Percentiles rank a stretch among this genome's conserved stretches.
phyloP scores from a whole-genome alignment of 345 rosid species.

The Limnanthes douglasii region DNA sequence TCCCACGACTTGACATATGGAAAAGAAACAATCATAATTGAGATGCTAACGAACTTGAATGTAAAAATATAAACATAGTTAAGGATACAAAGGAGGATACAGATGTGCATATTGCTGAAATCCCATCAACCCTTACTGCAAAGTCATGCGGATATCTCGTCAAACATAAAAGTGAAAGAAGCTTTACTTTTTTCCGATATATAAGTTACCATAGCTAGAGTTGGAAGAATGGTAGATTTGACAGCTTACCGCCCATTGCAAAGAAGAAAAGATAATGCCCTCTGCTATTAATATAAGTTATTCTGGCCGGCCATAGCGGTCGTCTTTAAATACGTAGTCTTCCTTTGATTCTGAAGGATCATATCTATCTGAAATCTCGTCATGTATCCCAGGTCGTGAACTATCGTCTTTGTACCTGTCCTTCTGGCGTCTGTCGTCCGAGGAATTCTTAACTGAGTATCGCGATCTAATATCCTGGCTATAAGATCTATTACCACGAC shows the following conservation, averaged over 20 bases:
- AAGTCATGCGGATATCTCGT: constrained; percentile 16
- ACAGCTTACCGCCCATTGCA: constrained; percentile 1
- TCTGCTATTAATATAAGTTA: constrained; percentile 8
- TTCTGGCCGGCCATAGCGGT: constrained; percentile 5
- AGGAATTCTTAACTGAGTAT: constrained; percentile 10
- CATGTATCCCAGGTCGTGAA: constrained; percentile 11
- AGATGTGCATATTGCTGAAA: constrained; percentile 41
- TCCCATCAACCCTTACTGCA: constrained; percentile 62
- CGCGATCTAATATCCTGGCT: constrained; percentile 15
- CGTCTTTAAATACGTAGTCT: constrained; percentile 9
- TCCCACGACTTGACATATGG: too few species aligned
- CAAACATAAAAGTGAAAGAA: constrained; percentile 5
- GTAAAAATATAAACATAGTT: constrained; percentile 1
- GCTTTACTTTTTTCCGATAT: too few species aligned
- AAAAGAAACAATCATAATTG: too few species aligned
- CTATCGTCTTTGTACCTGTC: constrained; percentile 10
- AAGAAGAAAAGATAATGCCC: background rate
- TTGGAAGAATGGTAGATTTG: constrained; percentile 14
- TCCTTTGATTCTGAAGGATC: constrained; percentile 39
- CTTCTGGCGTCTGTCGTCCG: constrained; percentile 13
- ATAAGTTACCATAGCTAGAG: constrained; percentile 4
- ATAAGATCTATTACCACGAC: constrained; percentile 15
- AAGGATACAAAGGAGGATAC: constrained; percentile 98
- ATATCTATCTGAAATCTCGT: constrained; percentile 67
- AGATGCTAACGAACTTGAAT: too few species aligned